A percentile compares a stretch with the other conserved stretches of the same genome.
phyloP scores from a whole-genome alignment of 208 protist genomes.

The Leptomonas pyrrhocoris region DNA sequence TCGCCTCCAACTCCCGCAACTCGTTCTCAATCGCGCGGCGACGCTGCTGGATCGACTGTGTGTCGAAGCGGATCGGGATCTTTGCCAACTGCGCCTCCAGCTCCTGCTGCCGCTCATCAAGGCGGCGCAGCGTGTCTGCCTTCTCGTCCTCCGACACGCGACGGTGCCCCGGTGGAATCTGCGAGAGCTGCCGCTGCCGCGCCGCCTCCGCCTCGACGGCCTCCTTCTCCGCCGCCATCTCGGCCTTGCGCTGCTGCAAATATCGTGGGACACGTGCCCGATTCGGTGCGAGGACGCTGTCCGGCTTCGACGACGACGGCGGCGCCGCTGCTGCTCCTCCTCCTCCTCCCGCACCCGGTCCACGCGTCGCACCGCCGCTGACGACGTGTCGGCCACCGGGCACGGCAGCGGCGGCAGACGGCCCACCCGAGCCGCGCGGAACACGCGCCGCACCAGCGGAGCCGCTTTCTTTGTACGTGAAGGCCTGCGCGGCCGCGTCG shows the following conservation, averaged over 20 bases:
- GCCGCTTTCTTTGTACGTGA: conserved; percentile 57
- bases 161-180: conserved; percentile 82
- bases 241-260: conserved; percentile 80
- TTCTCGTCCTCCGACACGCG: conserved; percentile 81
- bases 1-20: conserved; percentile 69
- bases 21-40: conserved; percentile 74
- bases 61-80: conserved; percentile 89
- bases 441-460: neutral
- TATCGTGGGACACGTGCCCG: conserved; percentile 73
- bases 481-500: conserved; percentile 42
- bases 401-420: too few relatives aligned
- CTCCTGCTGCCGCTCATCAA: conserved; percentile 63
- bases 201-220: conserved; percentile 55
- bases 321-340: too few relatives aligned
- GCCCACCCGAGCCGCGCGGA: too few relatives aligned
- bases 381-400: too few relatives aligned
- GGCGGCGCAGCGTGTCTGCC: conserved; percentile 53
- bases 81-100: conserved; percentile 80
- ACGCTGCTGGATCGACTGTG: conserved; percentile 62
- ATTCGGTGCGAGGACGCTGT: conserved; percentile 11
- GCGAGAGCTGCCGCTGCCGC: conserved; percentile 60
- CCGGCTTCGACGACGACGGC: neutral
- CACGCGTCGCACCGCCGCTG: too few relatives aligned
- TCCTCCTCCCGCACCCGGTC: too few relatives aligned
- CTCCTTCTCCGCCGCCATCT: conserved; percentile 77